Conservation (phyloP, 177 flowering plant species). For the Viscum album region DNA sequence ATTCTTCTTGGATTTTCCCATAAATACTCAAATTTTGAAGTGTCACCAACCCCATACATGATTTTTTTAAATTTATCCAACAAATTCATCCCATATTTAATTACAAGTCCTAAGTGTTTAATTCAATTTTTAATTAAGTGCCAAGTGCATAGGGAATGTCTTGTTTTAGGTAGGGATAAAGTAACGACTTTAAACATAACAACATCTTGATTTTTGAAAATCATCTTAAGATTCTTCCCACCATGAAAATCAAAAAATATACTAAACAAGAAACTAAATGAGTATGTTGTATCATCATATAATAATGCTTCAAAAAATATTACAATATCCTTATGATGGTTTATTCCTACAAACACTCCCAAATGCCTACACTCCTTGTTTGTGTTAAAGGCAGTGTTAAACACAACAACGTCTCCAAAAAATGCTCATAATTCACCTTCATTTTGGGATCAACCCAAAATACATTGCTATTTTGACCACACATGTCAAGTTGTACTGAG, state of each 20-base stretch:
- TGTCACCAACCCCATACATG: too few relatives aligned
- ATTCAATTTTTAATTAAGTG: background rate
- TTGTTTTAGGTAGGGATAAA: background rate
- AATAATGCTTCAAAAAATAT: background rate
- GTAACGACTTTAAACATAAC: background rate
- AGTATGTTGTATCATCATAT: background rate
- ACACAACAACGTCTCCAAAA: background rate
- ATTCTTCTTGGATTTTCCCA: too few relatives aligned
- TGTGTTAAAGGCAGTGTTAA: background rate
- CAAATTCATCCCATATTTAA: background rate
- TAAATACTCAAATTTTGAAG: too few relatives aligned
- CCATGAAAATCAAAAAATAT: background rate
- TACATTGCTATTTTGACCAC: background rate
- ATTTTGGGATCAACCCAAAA: background rate
- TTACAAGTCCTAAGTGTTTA: background rate
- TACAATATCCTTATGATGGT: background rate
- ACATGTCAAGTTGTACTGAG: background rate
- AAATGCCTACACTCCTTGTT: background rate
- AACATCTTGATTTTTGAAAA: background rate
- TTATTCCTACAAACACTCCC: background rate
- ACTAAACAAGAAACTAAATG: background rate
- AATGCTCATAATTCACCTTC: background rate
- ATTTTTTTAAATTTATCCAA: too few relatives aligned
- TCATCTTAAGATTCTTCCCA: background rate
- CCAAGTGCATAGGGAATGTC: background rate